Evolutionary conservation across 176 grass and related monocot species (phyloP).

Genomic region (Oryza nivara): DNA sequence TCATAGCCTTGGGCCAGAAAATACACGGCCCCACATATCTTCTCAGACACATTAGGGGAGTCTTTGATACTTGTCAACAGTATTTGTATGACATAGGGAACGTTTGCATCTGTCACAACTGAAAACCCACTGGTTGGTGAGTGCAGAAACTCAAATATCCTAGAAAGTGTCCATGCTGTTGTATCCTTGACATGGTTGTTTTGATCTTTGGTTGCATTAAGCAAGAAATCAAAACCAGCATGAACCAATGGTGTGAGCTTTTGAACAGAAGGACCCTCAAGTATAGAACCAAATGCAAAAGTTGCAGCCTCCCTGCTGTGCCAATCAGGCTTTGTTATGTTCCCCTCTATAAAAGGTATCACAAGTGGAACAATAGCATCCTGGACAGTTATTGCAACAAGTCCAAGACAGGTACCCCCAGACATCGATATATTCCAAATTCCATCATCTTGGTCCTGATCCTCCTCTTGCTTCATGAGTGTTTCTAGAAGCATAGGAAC

Average conservation of each 20-base stretch:
- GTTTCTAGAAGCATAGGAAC: conserved; percentile 67
- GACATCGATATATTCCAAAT: conserved; percentile 62
- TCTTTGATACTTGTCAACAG: conserved; percentile 56
- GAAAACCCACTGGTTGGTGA: conserved; percentile 35
- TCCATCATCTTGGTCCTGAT: conserved; percentile 65
- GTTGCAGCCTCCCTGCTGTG: conserved; percentile 60
- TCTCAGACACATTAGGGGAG: conserved; percentile 58
- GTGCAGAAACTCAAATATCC: conserved; percentile 59
- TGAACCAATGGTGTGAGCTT: conserved; percentile 53
- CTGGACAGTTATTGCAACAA: conserved; percentile 50
- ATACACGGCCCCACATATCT: conserved; percentile 63
- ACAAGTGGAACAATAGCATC: conserved; percentile 60
- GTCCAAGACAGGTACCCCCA: conserved; percentile 65
- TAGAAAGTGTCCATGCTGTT: conserved; percentile 62
- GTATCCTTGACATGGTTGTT: conserved; percentile 65
- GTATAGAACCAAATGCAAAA: conserved; percentile 63
- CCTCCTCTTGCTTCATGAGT: conserved; percentile 69
- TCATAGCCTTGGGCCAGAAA: conserved; percentile 60
- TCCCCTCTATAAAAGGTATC: conserved; percentile 65
- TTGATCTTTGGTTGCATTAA: conserved; percentile 63
- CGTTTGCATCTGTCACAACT: conserved; percentile 50
- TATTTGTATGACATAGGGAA: conserved; percentile 45
- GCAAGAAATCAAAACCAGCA: conserved; percentile 56
- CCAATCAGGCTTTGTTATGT: conserved; percentile 61
- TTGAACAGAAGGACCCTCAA: conserved; percentile 58